A percentile compares a stretch with the other conserved stretches of the same genome.
phyloP scores from a whole-genome alignment of 179 eudicot genomes.

The Spergularia azorica region DNA sequence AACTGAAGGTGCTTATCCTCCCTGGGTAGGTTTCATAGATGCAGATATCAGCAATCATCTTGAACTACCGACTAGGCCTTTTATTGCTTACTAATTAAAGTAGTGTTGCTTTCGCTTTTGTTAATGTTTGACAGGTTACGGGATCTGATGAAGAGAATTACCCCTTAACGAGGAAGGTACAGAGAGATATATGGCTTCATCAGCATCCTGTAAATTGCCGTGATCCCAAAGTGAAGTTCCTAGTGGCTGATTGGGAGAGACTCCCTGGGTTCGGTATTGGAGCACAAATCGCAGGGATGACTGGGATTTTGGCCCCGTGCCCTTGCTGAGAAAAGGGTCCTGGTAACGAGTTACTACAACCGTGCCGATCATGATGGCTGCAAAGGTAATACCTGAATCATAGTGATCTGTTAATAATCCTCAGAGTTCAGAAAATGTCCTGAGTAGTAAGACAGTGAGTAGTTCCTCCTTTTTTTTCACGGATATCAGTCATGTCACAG shows the following conservation, averaged over 20 bases:
- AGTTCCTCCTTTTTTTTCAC: not conserved
- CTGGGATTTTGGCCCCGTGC: constrained; percentile 89
- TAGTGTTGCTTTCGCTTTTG: not conserved
- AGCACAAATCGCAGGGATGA: constrained; percentile 90
- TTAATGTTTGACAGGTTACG: constrained; percentile 40
- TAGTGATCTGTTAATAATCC: too few relatives aligned
- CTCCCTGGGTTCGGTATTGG: constrained; percentile 92
- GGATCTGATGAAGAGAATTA: constrained; percentile 94
- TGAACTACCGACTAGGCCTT: not conserved
- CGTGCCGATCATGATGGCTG: constrained; percentile 97
- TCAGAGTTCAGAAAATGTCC: too few relatives aligned
- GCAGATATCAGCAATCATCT: not conserved
- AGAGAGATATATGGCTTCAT: constrained; percentile 85
- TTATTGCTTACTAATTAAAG: not conserved
- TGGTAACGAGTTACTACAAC: constrained; percentile 78
- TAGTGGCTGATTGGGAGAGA: constrained; percentile 88
- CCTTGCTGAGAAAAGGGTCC: constrained; percentile 67
- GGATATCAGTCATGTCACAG: constrained; percentile 19
- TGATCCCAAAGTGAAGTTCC: constrained; percentile 71
- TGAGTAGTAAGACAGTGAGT: too few relatives aligned
- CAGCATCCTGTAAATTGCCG: constrained; percentile 81
- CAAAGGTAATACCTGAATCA: constrained; percentile 50
- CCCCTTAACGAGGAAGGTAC: constrained; percentile 92
- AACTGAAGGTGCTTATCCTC: constrained; percentile 84
- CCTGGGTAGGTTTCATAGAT: constrained; percentile 60